Conservation (phyloP, 495 filamentous ascomycete species). For the Aspergillus incahuasiensis region DNA sequence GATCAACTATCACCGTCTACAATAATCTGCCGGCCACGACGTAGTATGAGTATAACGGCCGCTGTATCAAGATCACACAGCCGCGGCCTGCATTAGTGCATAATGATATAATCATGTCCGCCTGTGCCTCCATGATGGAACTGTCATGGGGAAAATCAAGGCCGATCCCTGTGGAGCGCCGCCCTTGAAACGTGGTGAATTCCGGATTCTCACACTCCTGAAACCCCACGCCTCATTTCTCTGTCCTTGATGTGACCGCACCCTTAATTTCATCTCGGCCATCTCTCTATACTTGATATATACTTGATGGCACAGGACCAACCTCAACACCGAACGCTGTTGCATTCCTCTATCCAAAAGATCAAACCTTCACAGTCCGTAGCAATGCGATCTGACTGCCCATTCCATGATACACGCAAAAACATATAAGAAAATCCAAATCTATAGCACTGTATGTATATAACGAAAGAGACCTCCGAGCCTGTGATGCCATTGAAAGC, state of each 20-base stretch:
- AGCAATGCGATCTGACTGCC: conserved; percentile 10
- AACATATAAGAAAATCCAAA: conserved; percentile 1
- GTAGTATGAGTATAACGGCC: neutral
- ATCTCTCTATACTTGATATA: no score
- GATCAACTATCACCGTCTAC: neutral
- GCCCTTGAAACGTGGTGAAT: neutral
- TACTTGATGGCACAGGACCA: no score
- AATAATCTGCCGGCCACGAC: neutral
- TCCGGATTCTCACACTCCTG: neutral
- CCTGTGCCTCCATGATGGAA: neutral
- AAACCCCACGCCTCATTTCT: neutral
- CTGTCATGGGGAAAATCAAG: neutral
- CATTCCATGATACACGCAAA: neutral
- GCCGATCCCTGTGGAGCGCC: neutral
- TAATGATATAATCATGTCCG: neutral
- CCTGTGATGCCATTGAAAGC: conserved; percentile 16
- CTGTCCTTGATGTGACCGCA: neutral
- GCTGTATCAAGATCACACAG: neutral
- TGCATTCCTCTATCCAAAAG: conserved; percentile 1
- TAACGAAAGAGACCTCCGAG: conserved; percentile 16
- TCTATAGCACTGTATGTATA: conserved; percentile 25
- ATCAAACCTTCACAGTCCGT: neutral
- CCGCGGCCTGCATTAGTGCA: neutral
- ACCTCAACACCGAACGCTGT: neutral
- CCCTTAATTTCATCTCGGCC: neutral